These are phyloP conservation scores for Ramularia endophylla DNA, from an alignment of 2,329 filamentous ascomycete species.

Conservation along the genomic window DNA sequence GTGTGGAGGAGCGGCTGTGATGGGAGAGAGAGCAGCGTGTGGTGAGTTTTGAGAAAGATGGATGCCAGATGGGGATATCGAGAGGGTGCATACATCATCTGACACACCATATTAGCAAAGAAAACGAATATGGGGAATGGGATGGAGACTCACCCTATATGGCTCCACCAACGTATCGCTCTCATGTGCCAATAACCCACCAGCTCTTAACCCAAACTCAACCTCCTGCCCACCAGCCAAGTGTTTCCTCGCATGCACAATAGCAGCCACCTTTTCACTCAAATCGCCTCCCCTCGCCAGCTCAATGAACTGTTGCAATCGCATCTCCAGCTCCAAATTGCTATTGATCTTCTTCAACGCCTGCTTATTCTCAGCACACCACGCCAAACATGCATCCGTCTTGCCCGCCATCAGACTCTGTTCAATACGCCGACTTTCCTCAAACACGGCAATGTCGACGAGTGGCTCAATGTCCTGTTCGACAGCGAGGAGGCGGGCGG, in stretches of 20 bases:
- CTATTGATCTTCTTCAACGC: slow-evolving; percentile 83
- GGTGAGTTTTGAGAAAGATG: slow-evolving; percentile 80
- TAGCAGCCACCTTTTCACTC: slow-evolving; percentile 66
- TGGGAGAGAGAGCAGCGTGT: slow-evolving; percentile 76
- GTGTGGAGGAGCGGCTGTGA: slow-evolving; percentile 80
- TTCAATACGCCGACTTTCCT: slow-evolving; percentile 71
- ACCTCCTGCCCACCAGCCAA: slow-evolving; percentile 64
- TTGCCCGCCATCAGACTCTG: slow-evolving; percentile 62
- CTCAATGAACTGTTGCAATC: slow-evolving; percentile 93
- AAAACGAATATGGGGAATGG: too few species aligned
- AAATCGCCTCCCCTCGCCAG: slow-evolving; percentile 64
- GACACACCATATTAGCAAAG: slow-evolving; percentile 25
- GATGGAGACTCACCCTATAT: slow-evolving; percentile 47
- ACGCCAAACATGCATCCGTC: slow-evolving; percentile 72
- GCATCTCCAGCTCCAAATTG: slow-evolving; percentile 85
- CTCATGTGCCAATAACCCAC: slow-evolving; percentile 71
- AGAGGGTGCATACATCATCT: slow-evolving; percentile 65
- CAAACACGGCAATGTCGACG: slow-evolving; percentile 85
- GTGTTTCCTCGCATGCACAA: slow-evolving; percentile 75
- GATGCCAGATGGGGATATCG: slow-evolving; percentile 73
- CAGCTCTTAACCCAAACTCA: slow-evolving; percentile 66
- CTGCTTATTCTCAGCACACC: slow-evolving; percentile 92
- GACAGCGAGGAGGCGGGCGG: slow-evolving; percentile 65
- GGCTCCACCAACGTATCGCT: slow-evolving; percentile 55
- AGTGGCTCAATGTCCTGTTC: slow-evolving; percentile 73